Evolutionary conservation across 257 asterid genomes (phyloP).

Genomic region (Scutellaria minor): DNA sequence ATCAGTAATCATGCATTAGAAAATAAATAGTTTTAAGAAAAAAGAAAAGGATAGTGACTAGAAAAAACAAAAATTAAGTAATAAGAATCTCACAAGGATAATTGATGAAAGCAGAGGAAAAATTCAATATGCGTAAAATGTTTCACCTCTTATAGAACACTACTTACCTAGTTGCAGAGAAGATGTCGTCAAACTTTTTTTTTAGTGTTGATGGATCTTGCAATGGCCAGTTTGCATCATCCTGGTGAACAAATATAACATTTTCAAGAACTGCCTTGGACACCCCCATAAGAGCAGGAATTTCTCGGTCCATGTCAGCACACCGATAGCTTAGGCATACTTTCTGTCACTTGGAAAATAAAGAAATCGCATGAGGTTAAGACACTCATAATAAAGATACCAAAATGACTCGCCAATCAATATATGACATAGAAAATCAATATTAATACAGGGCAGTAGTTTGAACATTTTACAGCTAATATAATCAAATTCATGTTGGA

Average conservation of each 20-base stretch:
- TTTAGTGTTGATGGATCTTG: conserved; percentile 92
- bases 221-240: conserved; percentile 99
- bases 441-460: not conserved
- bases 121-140: conserved; percentile 5
- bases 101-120: conserved; percentile 19
- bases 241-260: conserved; percentile 98
- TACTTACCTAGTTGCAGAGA: conserved; percentile 92
- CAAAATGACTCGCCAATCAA: conserved; percentile 21
- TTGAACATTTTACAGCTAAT: not conserved
- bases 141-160: conserved; percentile 25
- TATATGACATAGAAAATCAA: not conserved
- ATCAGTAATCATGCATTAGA: too few relatives aligned
- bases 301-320: conserved; percentile 99
- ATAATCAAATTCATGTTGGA: not conserved
- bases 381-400: conserved; percentile 16
- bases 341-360: conserved; percentile 69
- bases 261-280: conserved; percentile 97
- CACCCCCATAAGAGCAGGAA: conserved; percentile 99
- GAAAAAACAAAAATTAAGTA: not conserved
- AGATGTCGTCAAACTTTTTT: conserved; percentile 96
- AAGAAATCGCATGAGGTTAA: conserved; percentile 26
- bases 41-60: not conserved
- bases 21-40: too few relatives aligned
- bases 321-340: conserved; percentile 98
- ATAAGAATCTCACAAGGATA: not conserved